Percentiles rank a stretch among this genome's conserved stretches.
These are phyloP conservation scores for Phytophthora ramorum DNA, from an alignment of 352 stramenopile genomes.

Conservation along the genomic window DNA sequence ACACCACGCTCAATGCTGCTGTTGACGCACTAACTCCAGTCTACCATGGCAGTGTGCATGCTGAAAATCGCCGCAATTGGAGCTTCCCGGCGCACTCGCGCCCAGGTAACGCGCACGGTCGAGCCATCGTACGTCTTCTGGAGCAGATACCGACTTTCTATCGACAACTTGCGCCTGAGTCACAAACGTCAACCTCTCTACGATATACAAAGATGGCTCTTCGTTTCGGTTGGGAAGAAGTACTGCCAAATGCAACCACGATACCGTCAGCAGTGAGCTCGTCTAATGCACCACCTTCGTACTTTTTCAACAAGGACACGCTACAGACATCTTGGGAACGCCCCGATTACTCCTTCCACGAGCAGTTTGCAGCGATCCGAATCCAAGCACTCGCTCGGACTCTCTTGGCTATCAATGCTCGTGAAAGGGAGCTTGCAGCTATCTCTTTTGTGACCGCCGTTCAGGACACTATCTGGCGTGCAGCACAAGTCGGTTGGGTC, in stretches of 20 bases:
- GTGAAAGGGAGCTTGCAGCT: slow-evolving; percentile 29
- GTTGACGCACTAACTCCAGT: slow-evolving; percentile 25
- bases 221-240: slow-evolving; percentile 74
- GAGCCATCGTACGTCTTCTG: slow-evolving; percentile 56
- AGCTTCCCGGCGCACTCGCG: slow-evolving; percentile 59
- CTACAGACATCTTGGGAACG: slow-evolving; percentile 59
- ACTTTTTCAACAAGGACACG: slow-evolving; percentile 60
- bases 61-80: slow-evolving; percentile 56
- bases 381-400: slow-evolving; percentile 70
- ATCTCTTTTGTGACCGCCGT: slow-evolving; percentile 60
- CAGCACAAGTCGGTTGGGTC: slow-evolving; percentile 50
- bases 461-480: slow-evolving; percentile 35
- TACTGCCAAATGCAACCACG: slow-evolving; percentile 10
- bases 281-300: slow-evolving; percentile 24
- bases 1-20: slow-evolving; percentile 21
- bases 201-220: slow-evolving; percentile 59
- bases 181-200: slow-evolving; percentile 31
- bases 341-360: slow-evolving; percentile 69
- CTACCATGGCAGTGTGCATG: slow-evolving; percentile 67
- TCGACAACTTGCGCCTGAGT: slow-evolving; percentile 25
- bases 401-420: slow-evolving; percentile 46
- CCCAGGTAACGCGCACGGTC: slow-evolving; percentile 57
- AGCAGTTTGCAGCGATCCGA: slow-evolving; percentile 67
- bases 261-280: neutral
- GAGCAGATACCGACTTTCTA: slow-evolving; percentile 40